phyloP scores from a whole-genome alignment of 2,329 filamentous ascomycete genomes.

The Monilinia fructigena region DNA sequence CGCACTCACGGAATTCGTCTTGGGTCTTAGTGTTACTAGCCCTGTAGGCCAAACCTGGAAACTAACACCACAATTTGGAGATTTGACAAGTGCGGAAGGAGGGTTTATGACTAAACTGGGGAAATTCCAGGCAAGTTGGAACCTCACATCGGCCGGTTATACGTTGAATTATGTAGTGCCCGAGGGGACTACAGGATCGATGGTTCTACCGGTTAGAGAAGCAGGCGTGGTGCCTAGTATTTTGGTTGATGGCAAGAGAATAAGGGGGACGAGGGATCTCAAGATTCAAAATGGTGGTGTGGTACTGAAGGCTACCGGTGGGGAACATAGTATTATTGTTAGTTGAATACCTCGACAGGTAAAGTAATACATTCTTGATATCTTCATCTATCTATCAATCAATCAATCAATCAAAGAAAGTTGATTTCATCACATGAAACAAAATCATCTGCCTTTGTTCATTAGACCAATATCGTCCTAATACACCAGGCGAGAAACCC shows the following conservation, averaged over 20 bases:
- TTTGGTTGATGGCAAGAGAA: constrained; percentile 21
- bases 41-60: constrained; percentile 42
- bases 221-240: constrained; percentile 24
- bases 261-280: constrained; percentile 4
- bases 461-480: no score
- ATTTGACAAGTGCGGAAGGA: constrained; percentile 43
- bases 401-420: no score
- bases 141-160: constrained; percentile 23
- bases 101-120: constrained; percentile 45
- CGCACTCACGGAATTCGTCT: constrained; percentile 46
- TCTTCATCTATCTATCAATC: not conserved
- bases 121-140: constrained; percentile 42
- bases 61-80: constrained; percentile 45
- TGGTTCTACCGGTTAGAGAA: constrained; percentile 23
- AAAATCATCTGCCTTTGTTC: no score
- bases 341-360: not conserved
- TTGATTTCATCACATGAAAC: no score
- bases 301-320: constrained; percentile 5
- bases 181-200: constrained; percentile 23
- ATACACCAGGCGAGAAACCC: no score
- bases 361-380: not conserved
- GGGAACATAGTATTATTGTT: constrained; percentile 17
- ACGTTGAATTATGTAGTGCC: constrained; percentile 26
- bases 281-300: constrained; percentile 11
- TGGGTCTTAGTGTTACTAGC: constrained; percentile 44